Conservation (phyloP, 2,329 filamentous ascomycete species). For the Chaetoscypha palmicola region DNA sequence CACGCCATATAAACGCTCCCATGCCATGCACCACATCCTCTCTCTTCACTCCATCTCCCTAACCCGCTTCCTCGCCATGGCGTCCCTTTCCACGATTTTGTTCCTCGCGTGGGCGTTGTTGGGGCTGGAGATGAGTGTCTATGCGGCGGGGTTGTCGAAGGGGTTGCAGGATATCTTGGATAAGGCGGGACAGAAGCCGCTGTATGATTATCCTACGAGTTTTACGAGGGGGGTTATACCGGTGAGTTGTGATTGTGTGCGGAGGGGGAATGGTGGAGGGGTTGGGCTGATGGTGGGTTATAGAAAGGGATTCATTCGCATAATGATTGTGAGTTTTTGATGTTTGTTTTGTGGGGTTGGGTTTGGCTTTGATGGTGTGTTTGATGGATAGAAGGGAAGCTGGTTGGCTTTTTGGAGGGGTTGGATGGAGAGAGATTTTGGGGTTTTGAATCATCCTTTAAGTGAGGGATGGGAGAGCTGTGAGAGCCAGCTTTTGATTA, state of each 20-base stretch:
- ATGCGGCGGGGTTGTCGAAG: constrained; percentile 34
- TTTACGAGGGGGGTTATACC: constrained; percentile 53
- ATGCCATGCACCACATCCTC: no score
- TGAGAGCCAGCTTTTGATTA: no score
- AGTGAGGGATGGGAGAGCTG: no score
- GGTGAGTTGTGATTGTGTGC: constrained; percentile 35
- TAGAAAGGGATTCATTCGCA: constrained; percentile 48
- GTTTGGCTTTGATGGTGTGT: no score
- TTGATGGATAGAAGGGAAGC: neutral
- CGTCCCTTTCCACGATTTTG: neutral
- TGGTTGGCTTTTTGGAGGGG: neutral
- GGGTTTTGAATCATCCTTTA: no score
- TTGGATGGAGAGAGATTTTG: neutral
- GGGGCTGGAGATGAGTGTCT: constrained; percentile 1
- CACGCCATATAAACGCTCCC: no score
- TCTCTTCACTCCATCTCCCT: no score
- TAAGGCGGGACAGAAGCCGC: constrained; percentile 43
- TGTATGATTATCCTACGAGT: constrained; percentile 54
- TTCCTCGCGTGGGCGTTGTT: neutral
- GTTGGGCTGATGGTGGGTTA: constrained; percentile 4
- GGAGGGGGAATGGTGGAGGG: neutral
- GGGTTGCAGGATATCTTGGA: constrained; percentile 48
- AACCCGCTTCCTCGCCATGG: no score
- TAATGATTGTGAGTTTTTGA: constrained; percentile 48
- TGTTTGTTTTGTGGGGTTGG: constrained; percentile 21